Evolutionary conservation across 2,329 filamentous ascomycete species (phyloP).

Genomic region (Fusarium napiforme): DNA sequence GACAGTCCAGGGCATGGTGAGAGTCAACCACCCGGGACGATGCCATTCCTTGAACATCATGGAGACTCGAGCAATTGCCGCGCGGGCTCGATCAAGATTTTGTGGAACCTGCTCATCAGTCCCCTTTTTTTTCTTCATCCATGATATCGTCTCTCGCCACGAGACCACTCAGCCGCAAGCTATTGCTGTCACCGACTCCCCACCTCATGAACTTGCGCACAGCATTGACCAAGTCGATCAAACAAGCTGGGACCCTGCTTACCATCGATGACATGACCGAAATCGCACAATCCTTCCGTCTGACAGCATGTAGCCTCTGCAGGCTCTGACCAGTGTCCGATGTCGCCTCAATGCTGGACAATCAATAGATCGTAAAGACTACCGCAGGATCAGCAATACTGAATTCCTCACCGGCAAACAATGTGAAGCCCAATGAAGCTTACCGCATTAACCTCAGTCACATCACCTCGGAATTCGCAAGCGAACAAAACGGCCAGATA

Average conservation of each 20-base stretch:
- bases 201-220: slow-evolving; percentile 18
- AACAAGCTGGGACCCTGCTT: slow-evolving; percentile 15
- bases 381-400: slow-evolving; percentile 2
- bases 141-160: slow-evolving; percentile 13
- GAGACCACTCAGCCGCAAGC: slow-evolving; percentile 32
- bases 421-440: neutral
- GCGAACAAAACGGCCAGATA: slow-evolving; percentile 15
- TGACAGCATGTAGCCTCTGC: slow-evolving; percentile 4
- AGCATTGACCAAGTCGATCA: slow-evolving; percentile 34
- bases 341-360: neutral
- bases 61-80: slow-evolving; percentile 10
- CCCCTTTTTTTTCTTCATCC: slow-evolving; percentile 15
- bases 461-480: slow-evolving; percentile 9
- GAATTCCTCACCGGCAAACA: neutral
- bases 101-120: slow-evolving; percentile 26
- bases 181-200: slow-evolving; percentile 29
- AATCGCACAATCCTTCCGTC: slow-evolving; percentile 9
- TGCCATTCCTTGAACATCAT: slow-evolving; percentile 6
- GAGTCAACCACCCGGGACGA: slow-evolving; percentile 3
- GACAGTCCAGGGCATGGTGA: neutral
- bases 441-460: neutral
- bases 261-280: slow-evolving; percentile 8
- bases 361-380: slow-evolving; percentile 1
- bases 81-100: slow-evolving; percentile 6
- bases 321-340: slow-evolving; percentile 1